Evolutionary conservation across 2,329 filamentous ascomycete genomes (phyloP).

Genomic region (Lasiodiplodia sp.): DNA sequence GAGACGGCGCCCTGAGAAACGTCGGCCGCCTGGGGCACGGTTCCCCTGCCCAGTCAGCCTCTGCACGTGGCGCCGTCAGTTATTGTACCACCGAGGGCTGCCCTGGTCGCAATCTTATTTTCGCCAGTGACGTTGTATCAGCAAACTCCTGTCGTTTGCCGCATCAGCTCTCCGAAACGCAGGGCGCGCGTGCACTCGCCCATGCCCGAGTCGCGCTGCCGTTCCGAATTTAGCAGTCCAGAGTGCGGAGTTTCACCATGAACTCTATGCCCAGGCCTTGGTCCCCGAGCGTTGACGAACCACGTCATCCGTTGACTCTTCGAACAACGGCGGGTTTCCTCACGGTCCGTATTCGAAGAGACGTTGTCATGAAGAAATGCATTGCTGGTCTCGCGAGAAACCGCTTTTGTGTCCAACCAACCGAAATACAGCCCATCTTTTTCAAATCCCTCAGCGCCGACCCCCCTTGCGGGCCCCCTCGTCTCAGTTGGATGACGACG

Average conservation of each 20-base stretch:
- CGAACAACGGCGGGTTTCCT: neutral
- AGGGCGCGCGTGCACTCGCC: neutral
- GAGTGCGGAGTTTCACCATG: neutral
- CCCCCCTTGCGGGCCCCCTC: constrained; percentile 12
- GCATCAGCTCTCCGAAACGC: neutral
- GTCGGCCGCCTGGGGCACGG: constrained; percentile 13
- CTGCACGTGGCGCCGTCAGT: neutral
- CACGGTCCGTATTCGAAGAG: too few species aligned
- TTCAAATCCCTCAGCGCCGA: constrained; percentile 21
- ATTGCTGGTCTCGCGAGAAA: constrained; percentile 19
- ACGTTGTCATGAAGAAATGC: constrained; percentile 18
- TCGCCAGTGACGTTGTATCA: neutral
- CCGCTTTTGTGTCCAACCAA: constrained; percentile 23
- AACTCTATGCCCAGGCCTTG: neutral
- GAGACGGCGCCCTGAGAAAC: constrained; percentile 1
- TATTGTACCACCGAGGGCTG: neutral
- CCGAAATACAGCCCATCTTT: constrained; percentile 23
- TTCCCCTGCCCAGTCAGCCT: neutral
- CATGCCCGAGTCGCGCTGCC: too few species aligned
- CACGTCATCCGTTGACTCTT: neutral
- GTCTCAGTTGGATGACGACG: constrained; percentile 15
- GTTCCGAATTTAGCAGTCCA: neutral
- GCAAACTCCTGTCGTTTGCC: too few species aligned
- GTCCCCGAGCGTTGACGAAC: neutral
- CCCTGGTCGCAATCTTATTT: neutral